These are phyloP conservation scores for Ogataea hybrid DNA, from an alignment of 1,139 yeast genomes.

Conservation along the genomic window DNA sequence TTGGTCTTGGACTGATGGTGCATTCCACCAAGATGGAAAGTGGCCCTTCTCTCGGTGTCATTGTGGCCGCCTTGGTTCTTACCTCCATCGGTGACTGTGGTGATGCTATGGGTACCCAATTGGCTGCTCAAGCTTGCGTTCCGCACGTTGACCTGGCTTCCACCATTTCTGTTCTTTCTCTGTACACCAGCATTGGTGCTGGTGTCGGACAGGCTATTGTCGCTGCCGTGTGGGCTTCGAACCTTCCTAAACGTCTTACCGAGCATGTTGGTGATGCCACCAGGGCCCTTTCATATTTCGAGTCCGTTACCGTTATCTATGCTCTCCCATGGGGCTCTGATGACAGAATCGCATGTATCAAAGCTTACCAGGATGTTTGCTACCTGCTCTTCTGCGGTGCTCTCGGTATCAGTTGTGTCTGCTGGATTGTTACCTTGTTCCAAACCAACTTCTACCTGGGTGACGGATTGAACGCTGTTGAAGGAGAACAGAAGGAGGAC, in stretches of 20 bases:
- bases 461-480: constrained; percentile 35
- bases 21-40: constrained; percentile 2
- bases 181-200: constrained; percentile 43
- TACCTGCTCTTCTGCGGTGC: constrained; percentile 31
- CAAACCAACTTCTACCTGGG: constrained; percentile 38
- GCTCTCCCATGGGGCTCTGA: constrained; percentile 28
- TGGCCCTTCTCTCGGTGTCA: constrained; percentile 26
- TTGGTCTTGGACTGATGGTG: constrained; percentile 33
- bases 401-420: constrained; percentile 30
- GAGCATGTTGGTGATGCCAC: constrained; percentile 28
- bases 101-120: constrained; percentile 34
- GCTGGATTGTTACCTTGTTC: constrained; percentile 32
- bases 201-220: constrained; percentile 46
- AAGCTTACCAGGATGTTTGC: constrained; percentile 32
- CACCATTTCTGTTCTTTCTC: constrained; percentile 40
- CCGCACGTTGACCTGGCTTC: constrained; percentile 33
- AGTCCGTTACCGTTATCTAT: constrained; percentile 23
- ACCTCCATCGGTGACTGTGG: constrained; percentile 37
- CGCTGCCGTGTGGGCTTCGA: constrained; percentile 48
- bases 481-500: constrained; percentile 18
- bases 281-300: constrained; percentile 16
- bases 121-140: constrained; percentile 38
- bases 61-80: constrained; percentile 21
- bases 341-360: constrained; percentile 33
- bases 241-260: constrained; percentile 35